Base-by-base conservation (phyloP, 805 yeast genomes). In the Osmozyma mogii region DNA sequence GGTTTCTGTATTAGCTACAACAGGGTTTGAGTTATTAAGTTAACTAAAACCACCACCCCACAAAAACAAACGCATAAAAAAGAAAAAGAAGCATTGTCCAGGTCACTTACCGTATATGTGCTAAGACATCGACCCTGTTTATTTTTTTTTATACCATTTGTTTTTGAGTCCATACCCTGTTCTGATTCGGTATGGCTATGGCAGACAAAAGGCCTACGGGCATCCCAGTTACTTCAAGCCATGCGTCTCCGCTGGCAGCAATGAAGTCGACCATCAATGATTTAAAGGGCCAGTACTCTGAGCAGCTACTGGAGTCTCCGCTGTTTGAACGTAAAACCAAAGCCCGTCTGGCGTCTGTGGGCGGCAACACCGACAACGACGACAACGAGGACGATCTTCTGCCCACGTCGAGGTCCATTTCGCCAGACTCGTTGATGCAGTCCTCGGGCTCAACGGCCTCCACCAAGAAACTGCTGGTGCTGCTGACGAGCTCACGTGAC, bases 121-220 rank as follows among this genome's bases (percentile, higher is more conserved):
- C n/a, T n/a, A n/a, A n/a, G n/a, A n/a, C n/a, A n/a, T n/a, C n/a
- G n/a, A n/a, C n/a, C n/a, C n/a, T n/a, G n/a, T 17, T 17, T 7
- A 9, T 17, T 7, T 17, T 17, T 7, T 17, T 17, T 7, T 17
- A 7, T 9, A 7, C 9, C 20, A 7, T 9, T 17, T 17, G 9
- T 17, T 9, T 17, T 9, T 17, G 19, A 17, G 13, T 19, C 14
- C 24, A 19, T 11, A 13, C 11, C 21, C 14, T 14, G 12, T 8
- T 15, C 18, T 18, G 11, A 14, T n/a, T 17, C 23, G 20, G 24
- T 26, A 75, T 75, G 82, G 82, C 82, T 34, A 64, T 75, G 57
- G 75, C 82, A 37, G 77, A 75, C 49, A 69, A 78, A 61, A 72
- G 79, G 65, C 80, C 80, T 16, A 63, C 72, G 30, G 71, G 67